These are phyloP conservation scores for Rauvolfia tetraphylla DNA, from an alignment of 257 asterid species.

Conservation along the genomic window DNA sequence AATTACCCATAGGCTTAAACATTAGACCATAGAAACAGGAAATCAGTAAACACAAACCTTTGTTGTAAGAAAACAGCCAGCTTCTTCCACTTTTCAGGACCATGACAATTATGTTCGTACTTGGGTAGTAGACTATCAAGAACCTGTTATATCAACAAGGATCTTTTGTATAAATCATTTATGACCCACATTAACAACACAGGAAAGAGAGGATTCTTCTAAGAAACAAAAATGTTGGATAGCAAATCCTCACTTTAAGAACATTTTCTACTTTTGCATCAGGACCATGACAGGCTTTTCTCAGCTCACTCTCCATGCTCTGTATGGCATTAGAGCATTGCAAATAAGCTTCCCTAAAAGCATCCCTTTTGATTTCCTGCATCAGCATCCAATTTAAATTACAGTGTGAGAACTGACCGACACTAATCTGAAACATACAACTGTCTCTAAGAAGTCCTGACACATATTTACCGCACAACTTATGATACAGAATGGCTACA, in stretches of 20 bases:
- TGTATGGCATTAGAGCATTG: slow-evolving; percentile 67
- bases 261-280: slow-evolving; percentile 71
- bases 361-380: slow-evolving; percentile 89
- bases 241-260: slow-evolving; percentile 52
- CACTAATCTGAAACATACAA: not conserved
- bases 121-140: slow-evolving; percentile 75
- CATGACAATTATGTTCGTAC: slow-evolving; percentile 79
- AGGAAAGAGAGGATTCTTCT: not conserved
- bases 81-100: slow-evolving; percentile 95
- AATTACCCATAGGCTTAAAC: slow-evolving; percentile 19
- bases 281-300: slow-evolving; percentile 82
- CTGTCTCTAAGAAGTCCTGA: not conserved
- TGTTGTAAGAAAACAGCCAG: slow-evolving; percentile 65
- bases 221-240: slow-evolving; percentile 9
- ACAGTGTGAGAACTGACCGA: slow-evolving; percentile 10
- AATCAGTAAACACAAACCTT: slow-evolving; percentile 51
- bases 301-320: slow-evolving; percentile 84
- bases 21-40: not conserved
- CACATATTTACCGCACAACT: not conserved
- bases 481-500: no score
- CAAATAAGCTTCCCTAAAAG: slow-evolving; percentile 85
- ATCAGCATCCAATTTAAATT: slow-evolving; percentile 26
- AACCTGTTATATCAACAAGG: slow-evolving; percentile 38
- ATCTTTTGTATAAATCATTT: not conserved
- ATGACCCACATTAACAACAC: not conserved